Percentiles rank a stretch among this genome's conserved stretches.
Evolutionary conservation across 257 asterid species (phyloP).

Genomic region (Salvia splendens): DNA sequence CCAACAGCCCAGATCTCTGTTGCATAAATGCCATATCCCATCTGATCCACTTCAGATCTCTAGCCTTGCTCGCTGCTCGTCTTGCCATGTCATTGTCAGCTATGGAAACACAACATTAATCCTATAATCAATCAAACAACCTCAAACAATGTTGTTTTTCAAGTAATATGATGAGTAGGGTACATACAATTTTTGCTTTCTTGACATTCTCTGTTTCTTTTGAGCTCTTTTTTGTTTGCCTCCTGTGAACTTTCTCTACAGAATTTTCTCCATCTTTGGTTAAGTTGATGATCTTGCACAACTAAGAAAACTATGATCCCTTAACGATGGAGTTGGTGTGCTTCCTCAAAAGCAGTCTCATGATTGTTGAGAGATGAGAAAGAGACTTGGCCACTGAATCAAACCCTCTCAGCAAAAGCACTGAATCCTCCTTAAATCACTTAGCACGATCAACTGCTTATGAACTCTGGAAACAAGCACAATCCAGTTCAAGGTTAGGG

Average conservation of each 20-base stretch:
- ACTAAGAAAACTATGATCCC: not conserved
- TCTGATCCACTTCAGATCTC: constrained; percentile 72
- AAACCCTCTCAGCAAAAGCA: constrained; percentile 55
- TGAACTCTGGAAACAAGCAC: constrained; percentile 37
- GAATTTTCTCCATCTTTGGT: constrained; percentile 39
- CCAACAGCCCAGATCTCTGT: too few relatives aligned
- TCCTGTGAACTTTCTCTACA: constrained; percentile 31
- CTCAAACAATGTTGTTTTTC: not conserved
- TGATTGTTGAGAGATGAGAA: constrained; percentile 71
- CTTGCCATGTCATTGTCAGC: constrained; percentile 93
- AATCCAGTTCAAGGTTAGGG: constrained; percentile 26
- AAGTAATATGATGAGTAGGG: not conserved
- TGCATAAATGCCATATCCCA: constrained; percentile 71
- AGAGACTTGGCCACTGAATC: constrained; percentile 76
- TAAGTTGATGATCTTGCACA: too few relatives aligned
- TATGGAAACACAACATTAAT: constrained; percentile 23
- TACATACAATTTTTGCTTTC: constrained; percentile 76
- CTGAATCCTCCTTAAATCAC: constrained; percentile 51
- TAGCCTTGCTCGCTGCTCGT: constrained; percentile 71
- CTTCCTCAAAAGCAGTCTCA: constrained; percentile 81
- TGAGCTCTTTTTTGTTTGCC: constrained; percentile 33
- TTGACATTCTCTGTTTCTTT: constrained; percentile 59
- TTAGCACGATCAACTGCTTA: constrained; percentile 43
- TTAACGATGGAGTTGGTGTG: constrained; percentile 40
- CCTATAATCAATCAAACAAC: not conserved